Conservation (phyloP, 2,329 filamentous ascomycete genomes). For the Neofusicoccum umdonicola region DNA sequence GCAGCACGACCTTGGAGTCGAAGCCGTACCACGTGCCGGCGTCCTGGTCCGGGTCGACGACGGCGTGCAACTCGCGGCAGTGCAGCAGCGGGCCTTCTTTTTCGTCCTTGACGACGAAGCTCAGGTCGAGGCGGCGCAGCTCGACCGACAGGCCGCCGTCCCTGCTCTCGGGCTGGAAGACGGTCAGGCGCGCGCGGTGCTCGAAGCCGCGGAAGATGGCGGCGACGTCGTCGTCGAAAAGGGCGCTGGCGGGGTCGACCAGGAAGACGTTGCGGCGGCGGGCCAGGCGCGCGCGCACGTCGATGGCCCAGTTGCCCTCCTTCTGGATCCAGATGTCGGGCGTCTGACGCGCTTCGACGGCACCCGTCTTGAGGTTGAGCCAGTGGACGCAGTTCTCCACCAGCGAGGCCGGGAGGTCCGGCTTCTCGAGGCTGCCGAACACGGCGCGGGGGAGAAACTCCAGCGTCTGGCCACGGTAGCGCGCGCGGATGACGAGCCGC, state of each 20-base stretch:
- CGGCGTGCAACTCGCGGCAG: conserved; percentile 49
- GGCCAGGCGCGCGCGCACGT: conserved; percentile 29
- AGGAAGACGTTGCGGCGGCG: conserved; percentile 33
- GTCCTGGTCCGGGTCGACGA: conserved; percentile 54
- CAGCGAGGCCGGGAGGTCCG: conserved; percentile 54
- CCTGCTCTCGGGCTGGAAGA: conserved; percentile 44
- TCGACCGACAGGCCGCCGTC: conserved; percentile 44
- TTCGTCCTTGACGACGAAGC: conserved; percentile 51
- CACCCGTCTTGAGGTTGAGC: conserved; percentile 49
- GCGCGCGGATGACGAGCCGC: conserved; percentile 46
- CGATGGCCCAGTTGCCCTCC: conserved; percentile 41
- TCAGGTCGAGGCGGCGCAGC: conserved; percentile 53
- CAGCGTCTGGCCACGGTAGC: conserved; percentile 23
- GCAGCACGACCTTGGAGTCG: conserved; percentile 57
- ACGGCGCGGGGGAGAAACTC: conserved; percentile 36
- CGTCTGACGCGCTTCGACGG: conserved; percentile 53
- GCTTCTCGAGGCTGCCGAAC: conserved; percentile 22
- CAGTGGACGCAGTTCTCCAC: conserved; percentile 59
- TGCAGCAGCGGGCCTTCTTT: conserved; percentile 37
- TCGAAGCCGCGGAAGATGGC: conserved; percentile 55
- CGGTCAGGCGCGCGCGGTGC: conserved; percentile 39
- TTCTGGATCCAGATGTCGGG: conserved; percentile 42
- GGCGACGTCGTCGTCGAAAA: conserved; percentile 42
- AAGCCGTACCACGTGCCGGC: conserved; percentile 60
- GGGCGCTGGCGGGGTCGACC: conserved; percentile 49